These are phyloP conservation scores for Globisporangium sylvaticum DNA, from an alignment of 352 stramenopile genomes.

Conservation along the genomic window DNA sequence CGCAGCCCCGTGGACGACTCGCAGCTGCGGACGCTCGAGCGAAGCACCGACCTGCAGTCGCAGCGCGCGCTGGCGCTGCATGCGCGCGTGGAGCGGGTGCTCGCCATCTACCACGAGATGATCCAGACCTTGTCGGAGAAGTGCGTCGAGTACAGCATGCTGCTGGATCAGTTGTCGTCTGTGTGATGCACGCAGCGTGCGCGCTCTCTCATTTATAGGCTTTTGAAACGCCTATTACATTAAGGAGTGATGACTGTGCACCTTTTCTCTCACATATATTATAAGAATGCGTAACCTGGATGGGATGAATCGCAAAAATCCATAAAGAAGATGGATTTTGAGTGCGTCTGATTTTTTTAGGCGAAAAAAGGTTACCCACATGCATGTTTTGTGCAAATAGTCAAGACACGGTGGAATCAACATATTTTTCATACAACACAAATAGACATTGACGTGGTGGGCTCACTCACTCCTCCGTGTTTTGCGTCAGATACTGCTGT, in stretches of 20 bases:
- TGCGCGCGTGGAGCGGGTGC: constrained; percentile 41
- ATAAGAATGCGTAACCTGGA: constrained; percentile 15
- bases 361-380: background rate
- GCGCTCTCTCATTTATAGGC: no score
- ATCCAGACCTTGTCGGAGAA: constrained; percentile 69
- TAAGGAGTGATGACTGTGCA: no score
- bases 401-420: background rate
- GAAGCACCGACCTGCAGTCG: constrained; percentile 24
- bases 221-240: no score
- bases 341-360: constrained; percentile 4
- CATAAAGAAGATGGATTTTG: constrained; percentile 3
- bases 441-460: background rate
- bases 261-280: background rate
- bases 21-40: constrained; percentile 33
- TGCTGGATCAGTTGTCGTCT: constrained; percentile 43
- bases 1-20: constrained; percentile 17
- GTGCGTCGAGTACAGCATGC: constrained; percentile 54
- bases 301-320: background rate
- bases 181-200: no score
- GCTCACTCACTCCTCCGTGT: background rate
- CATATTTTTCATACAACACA: background rate
- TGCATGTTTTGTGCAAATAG: background rate
- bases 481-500: background rate
- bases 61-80: constrained; percentile 49
- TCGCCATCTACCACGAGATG: constrained; percentile 62